Evolutionary conservation across 495 filamentous ascomycete genomes (phyloP).

Genomic region (Tuber calosporum): DNA sequence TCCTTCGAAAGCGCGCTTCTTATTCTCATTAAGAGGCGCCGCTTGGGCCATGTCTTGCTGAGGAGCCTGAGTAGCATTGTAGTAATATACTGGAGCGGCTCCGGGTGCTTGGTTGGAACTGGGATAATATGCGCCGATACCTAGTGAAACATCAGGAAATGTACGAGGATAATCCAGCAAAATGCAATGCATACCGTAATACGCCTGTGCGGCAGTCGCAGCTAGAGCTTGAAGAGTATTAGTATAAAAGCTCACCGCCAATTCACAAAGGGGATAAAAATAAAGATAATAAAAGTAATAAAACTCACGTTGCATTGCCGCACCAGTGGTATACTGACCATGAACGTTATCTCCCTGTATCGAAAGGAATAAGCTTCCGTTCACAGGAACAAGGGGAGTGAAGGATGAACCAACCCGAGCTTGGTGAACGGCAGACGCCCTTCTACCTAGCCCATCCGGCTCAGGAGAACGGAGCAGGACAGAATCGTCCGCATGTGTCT

Average conservation of each 20-base stretch:
- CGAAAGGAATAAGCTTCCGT: slow-evolving; percentile 38
- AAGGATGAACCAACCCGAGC: slow-evolving; percentile 38
- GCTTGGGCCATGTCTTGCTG: slow-evolving; percentile 40
- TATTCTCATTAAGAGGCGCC: slow-evolving; percentile 49
- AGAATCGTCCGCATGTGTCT: slow-evolving; percentile 96
- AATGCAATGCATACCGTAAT: slow-evolving; percentile 40
- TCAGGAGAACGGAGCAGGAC: slow-evolving; percentile 74
- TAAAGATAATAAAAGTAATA: slow-evolving; percentile 5
- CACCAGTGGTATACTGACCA: slow-evolving; percentile 39
- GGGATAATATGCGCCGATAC: slow-evolving; percentile 39
- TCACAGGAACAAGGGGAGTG: slow-evolving; percentile 35
- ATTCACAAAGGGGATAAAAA: slow-evolving; percentile 1
- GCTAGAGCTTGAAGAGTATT: slow-evolving; percentile 30
- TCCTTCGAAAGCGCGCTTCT: slow-evolving; percentile 78
- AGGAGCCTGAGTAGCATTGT: slow-evolving; percentile 22
- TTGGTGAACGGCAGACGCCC: slow-evolving; percentile 36
- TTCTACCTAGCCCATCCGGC: slow-evolving; percentile 42
- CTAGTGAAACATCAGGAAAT: slow-evolving; percentile 38
- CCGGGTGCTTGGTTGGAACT: slow-evolving; percentile 26
- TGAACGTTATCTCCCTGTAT: slow-evolving; percentile 42
- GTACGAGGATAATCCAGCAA: slow-evolving; percentile 25
- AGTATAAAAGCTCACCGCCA: slow-evolving; percentile 16
- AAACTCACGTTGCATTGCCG: slow-evolving; percentile 40
- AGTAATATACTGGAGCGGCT: slow-evolving; percentile 34
- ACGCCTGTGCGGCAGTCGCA: slow-evolving; percentile 41